Evolutionary conservation across 2,329 filamentous ascomycete species (phyloP).

Genomic region (Diplodia mutila): DNA sequence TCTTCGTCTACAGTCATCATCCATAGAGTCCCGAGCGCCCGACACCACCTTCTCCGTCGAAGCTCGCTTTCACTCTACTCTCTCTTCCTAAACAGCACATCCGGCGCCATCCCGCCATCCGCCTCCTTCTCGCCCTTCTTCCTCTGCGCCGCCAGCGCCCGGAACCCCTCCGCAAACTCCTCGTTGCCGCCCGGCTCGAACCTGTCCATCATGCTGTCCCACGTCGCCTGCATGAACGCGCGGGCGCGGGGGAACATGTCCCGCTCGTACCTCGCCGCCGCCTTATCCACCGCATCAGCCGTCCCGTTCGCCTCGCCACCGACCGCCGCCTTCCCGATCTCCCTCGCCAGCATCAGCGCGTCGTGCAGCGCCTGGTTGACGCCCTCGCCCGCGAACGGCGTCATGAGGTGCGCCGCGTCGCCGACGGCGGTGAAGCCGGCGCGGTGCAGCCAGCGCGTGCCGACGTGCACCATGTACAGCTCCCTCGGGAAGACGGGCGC

Average conservation of each 20-base stretch:
- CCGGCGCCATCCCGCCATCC: background rate
- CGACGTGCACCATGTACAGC: constrained; percentile 59
- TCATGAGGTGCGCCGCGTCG: constrained; percentile 65
- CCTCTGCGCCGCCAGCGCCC: background rate
- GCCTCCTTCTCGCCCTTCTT: constrained; percentile 28
- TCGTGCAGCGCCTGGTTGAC: constrained; percentile 63
- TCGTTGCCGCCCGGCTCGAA: constrained; percentile 27
- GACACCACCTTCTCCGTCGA: too few relatives aligned
- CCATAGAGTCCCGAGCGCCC: too few relatives aligned
- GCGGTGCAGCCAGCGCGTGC: constrained; percentile 53
- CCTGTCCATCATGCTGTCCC: constrained; percentile 11
- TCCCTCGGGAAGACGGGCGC: constrained; percentile 32
- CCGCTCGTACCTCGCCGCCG: constrained; percentile 32
- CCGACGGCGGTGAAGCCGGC: constrained; percentile 60
- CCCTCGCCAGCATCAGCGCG: constrained; percentile 51
- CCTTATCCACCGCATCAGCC: constrained; percentile 31
- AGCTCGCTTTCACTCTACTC: too few relatives aligned
- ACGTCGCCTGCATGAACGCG: constrained; percentile 40
- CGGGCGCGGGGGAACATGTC: constrained; percentile 32
- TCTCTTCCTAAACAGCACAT: background rate
- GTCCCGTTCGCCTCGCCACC: constrained; percentile 32
- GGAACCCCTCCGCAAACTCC: constrained; percentile 47
- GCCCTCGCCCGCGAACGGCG: constrained; percentile 62
- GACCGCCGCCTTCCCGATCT: background rate
- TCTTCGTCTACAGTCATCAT: too few relatives aligned